Percentiles rank a stretch among this genome's conserved stretches.
Conservation (phyloP, 208 protist species). For the Wallacemonas sp. region DNA sequence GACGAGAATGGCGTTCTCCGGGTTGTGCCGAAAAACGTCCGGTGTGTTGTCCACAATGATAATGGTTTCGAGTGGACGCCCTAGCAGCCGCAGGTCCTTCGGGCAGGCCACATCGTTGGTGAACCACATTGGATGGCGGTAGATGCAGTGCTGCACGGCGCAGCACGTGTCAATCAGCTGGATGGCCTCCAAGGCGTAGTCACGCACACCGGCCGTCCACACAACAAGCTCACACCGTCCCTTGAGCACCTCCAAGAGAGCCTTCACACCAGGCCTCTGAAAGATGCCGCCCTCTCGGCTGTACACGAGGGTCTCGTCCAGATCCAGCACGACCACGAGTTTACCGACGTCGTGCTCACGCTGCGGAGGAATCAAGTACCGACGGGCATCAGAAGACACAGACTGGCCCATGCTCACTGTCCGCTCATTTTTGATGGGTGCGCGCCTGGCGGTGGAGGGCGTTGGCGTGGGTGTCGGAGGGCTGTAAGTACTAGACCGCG, state of each 20-base stretch:
- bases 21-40: slow-evolving; percentile 77
- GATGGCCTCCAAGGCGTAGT: slow-evolving; percentile 69
- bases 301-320: slow-evolving; percentile 87
- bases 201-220: slow-evolving; percentile 82
- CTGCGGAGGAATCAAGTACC: slow-evolving; percentile 54
- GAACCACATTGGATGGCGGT: slow-evolving; percentile 70
- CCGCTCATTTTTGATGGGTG: slow-evolving; percentile 1
- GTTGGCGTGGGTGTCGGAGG: neutral
- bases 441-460: neutral
- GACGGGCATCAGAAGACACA: neutral
- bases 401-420: neutral
- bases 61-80: slow-evolving; percentile 70
- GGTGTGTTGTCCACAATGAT: slow-evolving; percentile 86
- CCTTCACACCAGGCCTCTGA: slow-evolving; percentile 48
- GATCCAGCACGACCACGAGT: slow-evolving; percentile 83
- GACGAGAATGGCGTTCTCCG: slow-evolving; percentile 66
- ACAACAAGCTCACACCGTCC: slow-evolving; percentile 75
- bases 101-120: slow-evolving; percentile 60
- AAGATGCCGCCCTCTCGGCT: slow-evolving; percentile 63
- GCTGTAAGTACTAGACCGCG: too few relatives aligned
- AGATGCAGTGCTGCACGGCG: slow-evolving; percentile 67
- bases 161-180: slow-evolving; percentile 59
- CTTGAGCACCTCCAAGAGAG: slow-evolving; percentile 61
- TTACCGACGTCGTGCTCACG: slow-evolving; percentile 49
- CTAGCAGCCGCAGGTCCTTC: slow-evolving; percentile 83